A percentile compares a stretch with the other conserved stretches of the same genome.
These are phyloP conservation scores for Euphorbia schlechtendalii DNA, from an alignment of 441 rosid genomes.

Conservation along the genomic window DNA sequence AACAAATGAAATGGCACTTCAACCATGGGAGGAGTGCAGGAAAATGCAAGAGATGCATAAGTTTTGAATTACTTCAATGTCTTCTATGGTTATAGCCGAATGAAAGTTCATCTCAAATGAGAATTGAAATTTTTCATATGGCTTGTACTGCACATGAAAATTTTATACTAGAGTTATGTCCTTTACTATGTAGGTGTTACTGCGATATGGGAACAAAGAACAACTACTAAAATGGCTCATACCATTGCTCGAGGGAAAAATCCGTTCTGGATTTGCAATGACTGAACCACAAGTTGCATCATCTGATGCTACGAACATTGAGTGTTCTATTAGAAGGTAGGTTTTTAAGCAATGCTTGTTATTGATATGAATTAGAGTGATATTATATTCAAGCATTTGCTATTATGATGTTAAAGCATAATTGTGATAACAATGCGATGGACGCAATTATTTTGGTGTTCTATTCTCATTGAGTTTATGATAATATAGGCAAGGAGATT, in stretches of 20 bases:
- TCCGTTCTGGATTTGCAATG: slow-evolving; percentile 99
- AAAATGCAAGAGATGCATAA: neutral
- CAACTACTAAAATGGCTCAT: slow-evolving; percentile 86
- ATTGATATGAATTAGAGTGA: neutral
- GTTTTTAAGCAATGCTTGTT: neutral
- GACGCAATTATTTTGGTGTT: slow-evolving; percentile 5
- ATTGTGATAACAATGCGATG: neutral
- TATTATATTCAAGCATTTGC: slow-evolving; percentile 10
- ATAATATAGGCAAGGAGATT: slow-evolving; percentile 72
- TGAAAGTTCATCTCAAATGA: slow-evolving; percentile 5
- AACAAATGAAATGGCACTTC: neutral
- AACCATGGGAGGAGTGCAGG: neutral
- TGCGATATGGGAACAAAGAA: slow-evolving; percentile 87
- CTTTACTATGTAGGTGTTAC: slow-evolving; percentile 49
- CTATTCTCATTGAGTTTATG: slow-evolving; percentile 17
- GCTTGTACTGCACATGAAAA: neutral
- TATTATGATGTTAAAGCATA: neutral
- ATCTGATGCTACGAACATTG: slow-evolving; percentile 96
- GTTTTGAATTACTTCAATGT: slow-evolving; percentile 12
- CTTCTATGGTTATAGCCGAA: neutral
- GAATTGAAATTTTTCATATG: slow-evolving; percentile 9
- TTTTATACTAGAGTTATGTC: slow-evolving; percentile 1
- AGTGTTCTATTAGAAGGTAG: slow-evolving; percentile 88
- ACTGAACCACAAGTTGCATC: slow-evolving; percentile 99
- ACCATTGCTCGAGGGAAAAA: slow-evolving; percentile 88